Percentiles rank a stretch among this genome's conserved stretches.
Conservation (phyloP, 2,329 filamentous ascomycete genomes). For the Xylariaceae sp. region DNA sequence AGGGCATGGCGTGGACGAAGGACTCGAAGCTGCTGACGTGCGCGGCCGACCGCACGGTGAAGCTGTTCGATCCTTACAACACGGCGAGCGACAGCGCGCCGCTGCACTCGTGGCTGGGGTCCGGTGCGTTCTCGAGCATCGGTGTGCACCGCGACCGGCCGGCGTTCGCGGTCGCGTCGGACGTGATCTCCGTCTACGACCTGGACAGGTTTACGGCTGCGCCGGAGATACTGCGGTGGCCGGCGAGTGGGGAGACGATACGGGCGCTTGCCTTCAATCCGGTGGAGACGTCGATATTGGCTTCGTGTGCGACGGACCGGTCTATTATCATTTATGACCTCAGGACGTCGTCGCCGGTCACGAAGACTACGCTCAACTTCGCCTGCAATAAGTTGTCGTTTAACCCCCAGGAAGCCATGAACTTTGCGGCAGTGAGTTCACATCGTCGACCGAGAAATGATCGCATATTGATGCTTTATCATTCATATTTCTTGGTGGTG, state of each 20-base stretch:
- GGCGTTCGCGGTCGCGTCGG: constrained; percentile 70
- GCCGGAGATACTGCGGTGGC: constrained; percentile 80
- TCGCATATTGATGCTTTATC: background rate
- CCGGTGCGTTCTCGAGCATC: constrained; percentile 75
- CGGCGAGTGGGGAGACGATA: constrained; percentile 79
- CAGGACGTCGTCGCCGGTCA: constrained; percentile 76
- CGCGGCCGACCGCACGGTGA: constrained; percentile 79
- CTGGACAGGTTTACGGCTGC: constrained; percentile 75
- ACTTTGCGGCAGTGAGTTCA: constrained; percentile 63
- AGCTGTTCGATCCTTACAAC: constrained; percentile 87
- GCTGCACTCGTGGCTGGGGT: constrained; percentile 78
- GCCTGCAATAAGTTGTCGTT: constrained; percentile 80
- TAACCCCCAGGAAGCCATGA: constrained; percentile 97
- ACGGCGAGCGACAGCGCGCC: constrained; percentile 65
- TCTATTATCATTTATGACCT: constrained; percentile 89
- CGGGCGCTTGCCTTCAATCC: constrained; percentile 61
- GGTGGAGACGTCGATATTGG: constrained; percentile 86
- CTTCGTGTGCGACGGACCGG: constrained; percentile 78
- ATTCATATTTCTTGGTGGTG: background rate
- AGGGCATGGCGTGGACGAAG: constrained; percentile 83
- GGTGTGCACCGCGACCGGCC: constrained; percentile 77
- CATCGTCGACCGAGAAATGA: background rate
- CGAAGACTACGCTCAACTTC: constrained; percentile 76
- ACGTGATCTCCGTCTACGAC: constrained; percentile 83
- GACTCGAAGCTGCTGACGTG: constrained; percentile 84